These are phyloP conservation scores for Ophiostoma sp. DNA, from an alignment of 2,329 filamentous ascomycete genomes.

Conservation along the genomic window DNA sequence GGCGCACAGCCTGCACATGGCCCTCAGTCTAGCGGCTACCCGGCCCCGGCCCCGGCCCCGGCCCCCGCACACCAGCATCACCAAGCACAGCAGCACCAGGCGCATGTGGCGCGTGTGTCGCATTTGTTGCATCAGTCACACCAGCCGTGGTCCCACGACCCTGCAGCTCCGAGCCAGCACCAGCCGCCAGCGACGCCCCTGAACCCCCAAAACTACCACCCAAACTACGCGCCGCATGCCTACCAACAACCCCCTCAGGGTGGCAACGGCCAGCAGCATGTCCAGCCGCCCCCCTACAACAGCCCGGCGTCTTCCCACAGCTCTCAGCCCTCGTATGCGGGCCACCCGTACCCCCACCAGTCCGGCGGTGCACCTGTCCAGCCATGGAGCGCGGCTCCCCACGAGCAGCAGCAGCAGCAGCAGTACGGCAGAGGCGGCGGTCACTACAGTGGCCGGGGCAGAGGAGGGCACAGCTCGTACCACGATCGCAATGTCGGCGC, in stretches of 20 bases:
- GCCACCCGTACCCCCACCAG: conserved; percentile 29
- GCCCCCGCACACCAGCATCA: conserved; percentile 38
- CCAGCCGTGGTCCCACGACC: conserved; percentile 42
- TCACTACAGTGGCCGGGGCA: conserved; percentile 38
- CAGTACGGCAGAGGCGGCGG: conserved; percentile 31
- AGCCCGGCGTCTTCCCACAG: conserved; percentile 30
- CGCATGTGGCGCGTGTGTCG: neutral
- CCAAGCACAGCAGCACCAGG: conserved; percentile 39
- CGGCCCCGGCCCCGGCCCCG: neutral
- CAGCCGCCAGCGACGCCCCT: conserved; percentile 46
- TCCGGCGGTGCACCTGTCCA: conserved; percentile 33
- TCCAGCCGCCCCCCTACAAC: conserved; percentile 25
- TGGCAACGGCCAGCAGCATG: conserved; percentile 31
- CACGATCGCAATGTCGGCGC: conserved; percentile 35
- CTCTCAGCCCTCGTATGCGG: conserved; percentile 17
- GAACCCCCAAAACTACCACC: conserved; percentile 52
- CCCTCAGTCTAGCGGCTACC: conserved; percentile 33
- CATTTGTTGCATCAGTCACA: conserved; percentile 26
- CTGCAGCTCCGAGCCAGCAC: conserved; percentile 27
- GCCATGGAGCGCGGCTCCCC: conserved; percentile 21
- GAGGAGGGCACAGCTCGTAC: conserved; percentile 41
- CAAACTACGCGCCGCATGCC: conserved; percentile 53
- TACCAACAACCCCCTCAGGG: conserved; percentile 42
- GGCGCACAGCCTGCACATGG: conserved; percentile 34
- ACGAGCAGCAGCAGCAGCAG: conserved; percentile 37